phyloP scores from a whole-genome alignment of 2,329 filamentous ascomycete genomes.

The Talaromyces sp. region DNA sequence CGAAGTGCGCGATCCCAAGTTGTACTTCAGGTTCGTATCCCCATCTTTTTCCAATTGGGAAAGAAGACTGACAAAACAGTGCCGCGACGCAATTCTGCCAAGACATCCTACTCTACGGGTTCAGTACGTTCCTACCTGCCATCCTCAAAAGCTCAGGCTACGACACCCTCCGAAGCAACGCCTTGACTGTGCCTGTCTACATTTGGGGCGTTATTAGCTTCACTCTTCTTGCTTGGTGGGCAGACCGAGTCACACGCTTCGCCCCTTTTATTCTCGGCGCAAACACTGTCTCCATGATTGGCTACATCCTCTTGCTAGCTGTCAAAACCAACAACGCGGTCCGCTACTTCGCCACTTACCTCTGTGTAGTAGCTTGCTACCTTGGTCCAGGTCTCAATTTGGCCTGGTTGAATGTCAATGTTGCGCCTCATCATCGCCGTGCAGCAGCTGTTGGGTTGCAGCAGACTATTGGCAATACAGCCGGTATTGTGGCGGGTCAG shows the following conservation, averaged over 20 bases:
- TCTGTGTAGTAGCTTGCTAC: conserved; percentile 50
- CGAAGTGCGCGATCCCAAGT: conserved; percentile 50
- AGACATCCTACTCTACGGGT: conserved; percentile 55
- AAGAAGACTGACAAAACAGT: conserved; percentile 25
- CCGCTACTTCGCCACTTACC: conserved; percentile 51
- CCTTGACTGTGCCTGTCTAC: conserved; percentile 58
- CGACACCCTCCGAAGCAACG: conserved; percentile 50
- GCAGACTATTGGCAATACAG: conserved; percentile 49
- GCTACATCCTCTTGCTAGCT: conserved; percentile 50
- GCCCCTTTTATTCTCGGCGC: conserved; percentile 36
- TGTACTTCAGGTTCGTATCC: conserved; percentile 38
- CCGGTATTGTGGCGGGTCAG: conserved; percentile 49
- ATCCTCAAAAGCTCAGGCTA: conserved; percentile 56
- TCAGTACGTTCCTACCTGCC: conserved; percentile 57
- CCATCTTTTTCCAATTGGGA: too few relatives aligned
- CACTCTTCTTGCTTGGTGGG: conserved; percentile 45
- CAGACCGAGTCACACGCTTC: conserved; percentile 42
- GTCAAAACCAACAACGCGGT: conserved; percentile 48
- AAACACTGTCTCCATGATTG: conserved; percentile 47
- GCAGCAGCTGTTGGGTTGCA: conserved; percentile 48
- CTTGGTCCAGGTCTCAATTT: conserved; percentile 47
- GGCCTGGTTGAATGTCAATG: conserved; percentile 50
- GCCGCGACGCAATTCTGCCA: conserved; percentile 52
- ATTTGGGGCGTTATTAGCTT: conserved; percentile 49
- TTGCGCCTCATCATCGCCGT: conserved; percentile 49